Evolutionary conservation across 805 yeast genomes (phyloP).

Genomic region (Danielia oregonensis): DNA sequence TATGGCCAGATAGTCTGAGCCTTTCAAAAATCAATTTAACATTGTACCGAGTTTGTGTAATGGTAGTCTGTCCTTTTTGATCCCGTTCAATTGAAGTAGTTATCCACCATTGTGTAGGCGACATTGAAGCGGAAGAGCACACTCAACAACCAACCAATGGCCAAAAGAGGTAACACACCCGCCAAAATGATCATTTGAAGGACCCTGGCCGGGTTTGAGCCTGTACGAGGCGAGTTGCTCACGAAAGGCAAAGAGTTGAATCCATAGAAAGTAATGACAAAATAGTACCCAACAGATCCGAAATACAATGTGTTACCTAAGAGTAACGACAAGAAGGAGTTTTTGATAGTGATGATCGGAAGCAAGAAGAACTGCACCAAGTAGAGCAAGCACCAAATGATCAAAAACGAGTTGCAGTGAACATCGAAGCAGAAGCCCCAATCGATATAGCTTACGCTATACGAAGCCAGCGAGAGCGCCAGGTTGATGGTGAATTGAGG

Average conservation of each 20-base stretch:
- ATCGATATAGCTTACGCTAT: constrained; percentile 49
- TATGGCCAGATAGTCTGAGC: no score
- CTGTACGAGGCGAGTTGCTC: constrained; percentile 12
- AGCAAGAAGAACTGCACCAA: constrained; percentile 26
- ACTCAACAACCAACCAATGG: constrained; percentile 52
- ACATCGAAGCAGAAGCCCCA: constrained; percentile 96
- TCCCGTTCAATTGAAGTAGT: constrained; percentile 39
- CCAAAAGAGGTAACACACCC: constrained; percentile 61
- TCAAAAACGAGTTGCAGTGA: constrained; percentile 63
- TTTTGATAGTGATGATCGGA: constrained; percentile 64
- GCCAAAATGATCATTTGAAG: constrained; percentile 56
- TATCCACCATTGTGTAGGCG: constrained; percentile 58
- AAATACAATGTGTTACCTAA: constrained; percentile 77
- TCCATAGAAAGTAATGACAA: constrained; percentile 82
- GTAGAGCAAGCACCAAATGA: constrained; percentile 44
- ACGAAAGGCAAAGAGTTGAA: constrained; percentile 48
- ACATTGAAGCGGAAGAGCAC: constrained; percentile 69
- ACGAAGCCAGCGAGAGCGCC: constrained; percentile 9
- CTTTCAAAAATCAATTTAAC: no score
- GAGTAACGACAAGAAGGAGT: constrained; percentile 58
- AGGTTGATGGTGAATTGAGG: constrained; percentile 10
- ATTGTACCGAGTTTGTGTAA: no score
- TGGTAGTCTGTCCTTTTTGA: no score
- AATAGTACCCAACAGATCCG: constrained; percentile 70
- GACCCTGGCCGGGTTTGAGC: constrained; percentile 41